Conservation (phyloP, 2,329 filamentous ascomycete species). For the Colletotrichum salicis region DNA sequence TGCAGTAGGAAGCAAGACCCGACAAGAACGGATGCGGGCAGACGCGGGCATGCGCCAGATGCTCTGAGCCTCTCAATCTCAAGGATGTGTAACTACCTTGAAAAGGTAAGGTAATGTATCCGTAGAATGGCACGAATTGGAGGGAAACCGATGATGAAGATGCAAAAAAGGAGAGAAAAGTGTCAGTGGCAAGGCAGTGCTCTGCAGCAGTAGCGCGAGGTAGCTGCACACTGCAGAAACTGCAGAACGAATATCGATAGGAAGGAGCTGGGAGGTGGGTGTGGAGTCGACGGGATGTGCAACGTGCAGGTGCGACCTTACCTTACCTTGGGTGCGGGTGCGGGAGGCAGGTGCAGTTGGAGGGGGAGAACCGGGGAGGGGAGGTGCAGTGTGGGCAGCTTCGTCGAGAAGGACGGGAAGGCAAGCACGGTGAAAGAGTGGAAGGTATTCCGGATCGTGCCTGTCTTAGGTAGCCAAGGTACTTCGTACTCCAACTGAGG, state of each 20-base stretch:
- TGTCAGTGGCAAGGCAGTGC: conserved; percentile 10
- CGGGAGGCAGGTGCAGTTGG: neutral
- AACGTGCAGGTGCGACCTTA: neutral
- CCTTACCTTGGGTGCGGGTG: neutral
- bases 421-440: too few relatives aligned
- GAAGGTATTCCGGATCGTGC: too few relatives aligned
- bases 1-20: conserved; percentile 14
- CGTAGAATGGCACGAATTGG: neutral
- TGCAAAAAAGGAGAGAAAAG: neutral
- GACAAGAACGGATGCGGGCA: conserved; percentile 13
- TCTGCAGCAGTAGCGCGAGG: conserved; percentile 11
- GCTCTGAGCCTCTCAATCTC: neutral
- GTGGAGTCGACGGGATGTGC: neutral
- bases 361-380: neutral
- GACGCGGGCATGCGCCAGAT: neutral
- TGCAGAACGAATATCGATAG: neutral
- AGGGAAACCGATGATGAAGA: neutral
- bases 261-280: neutral
- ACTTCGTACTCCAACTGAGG: too few relatives aligned
- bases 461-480: too few relatives aligned
- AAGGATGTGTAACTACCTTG: too few relatives aligned
- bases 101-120: too few relatives aligned
- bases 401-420: too few relatives aligned
- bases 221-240: neutral
- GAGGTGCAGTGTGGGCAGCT: neutral